Base-by-base conservation (phyloP, 352 stramenopile genomes). In the Blastocystis sp. region DNA sequence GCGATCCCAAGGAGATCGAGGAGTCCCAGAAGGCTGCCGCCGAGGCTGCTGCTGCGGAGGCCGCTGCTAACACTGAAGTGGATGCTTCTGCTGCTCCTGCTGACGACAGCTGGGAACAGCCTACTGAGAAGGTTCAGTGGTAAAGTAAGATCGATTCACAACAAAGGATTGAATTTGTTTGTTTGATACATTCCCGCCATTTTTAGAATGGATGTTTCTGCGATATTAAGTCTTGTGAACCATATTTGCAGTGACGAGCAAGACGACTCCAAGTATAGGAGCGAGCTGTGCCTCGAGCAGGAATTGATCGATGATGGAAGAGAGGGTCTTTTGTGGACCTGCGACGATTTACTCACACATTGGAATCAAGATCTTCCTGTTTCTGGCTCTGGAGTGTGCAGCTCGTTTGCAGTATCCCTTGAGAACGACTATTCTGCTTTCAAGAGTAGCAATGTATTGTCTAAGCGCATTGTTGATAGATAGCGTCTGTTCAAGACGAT, bases 1-100 rank as follows among this genome's bases (percentile, higher is more conserved):
- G 97, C 92, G 97, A 99, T 92, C 94, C 97, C 89, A 97, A 99
- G 91, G 97, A 99, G 93, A 94, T 99, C 70, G 98, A 99, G 95
- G 98, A 99, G 94, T 95, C 93, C 53, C 97, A 99, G 91, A 97
- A 98, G 90, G 96, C 96, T 76, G 93, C 97, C 92, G 93, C 94
- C 64, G 93, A 91, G 76, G 50, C 70, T 64, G 50, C 70, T 34
- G 70, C 70, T 53, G 68, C 26, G 1, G 68, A 53, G 50, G 41
- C 39, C 20, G 45, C 39, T 80, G 70, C 70, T 63, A 26, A 62
- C 5, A 20, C 70, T 80, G 70, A 80, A 26, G 41, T 26, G 41
- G 70, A 62, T 23, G 70, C 70, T 41, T 20, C 54, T 15, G 66
- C 39, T 53, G 70, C 70, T 80, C 41, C 70, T 62, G 45, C 70